These are phyloP conservation scores for Hypoxylon sp. DNA, from an alignment of 2,329 filamentous ascomycete genomes.

Conservation along the genomic window DNA sequence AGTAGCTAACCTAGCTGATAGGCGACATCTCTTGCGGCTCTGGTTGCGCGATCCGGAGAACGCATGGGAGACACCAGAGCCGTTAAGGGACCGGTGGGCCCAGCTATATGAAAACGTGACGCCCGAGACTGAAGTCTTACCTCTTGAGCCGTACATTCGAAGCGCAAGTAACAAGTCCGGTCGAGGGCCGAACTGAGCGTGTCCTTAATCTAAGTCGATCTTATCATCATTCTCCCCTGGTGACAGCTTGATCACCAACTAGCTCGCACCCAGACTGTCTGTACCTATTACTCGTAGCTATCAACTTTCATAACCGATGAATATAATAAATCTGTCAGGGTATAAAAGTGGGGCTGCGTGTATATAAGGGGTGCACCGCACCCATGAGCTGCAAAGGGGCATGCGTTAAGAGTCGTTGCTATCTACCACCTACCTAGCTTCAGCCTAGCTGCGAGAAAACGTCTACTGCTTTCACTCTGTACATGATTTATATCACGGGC, in stretches of 20 bases:
- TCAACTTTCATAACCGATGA: not conserved
- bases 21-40: slow-evolving; percentile 63
- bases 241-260: too few species aligned
- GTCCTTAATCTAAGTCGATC: not conserved
- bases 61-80: slow-evolving; percentile 62
- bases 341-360: too few species aligned
- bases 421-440: too few species aligned
- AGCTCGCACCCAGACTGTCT: too few species aligned
- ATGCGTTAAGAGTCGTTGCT: too few species aligned
- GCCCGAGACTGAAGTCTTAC: slow-evolving; percentile 66
- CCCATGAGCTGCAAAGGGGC: too few species aligned
- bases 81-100: slow-evolving; percentile 62
- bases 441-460: too few species aligned
- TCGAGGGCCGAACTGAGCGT: slow-evolving; percentile 5
- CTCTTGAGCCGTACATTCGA: slow-evolving; percentile 64
- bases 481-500: too few species aligned
- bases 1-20: slow-evolving; percentile 47
- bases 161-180: slow-evolving; percentile 52
- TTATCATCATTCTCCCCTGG: too few species aligned
- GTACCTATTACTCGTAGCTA: not conserved
- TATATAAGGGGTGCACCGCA: too few species aligned
- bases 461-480: too few species aligned
- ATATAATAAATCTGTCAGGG: too few species aligned
- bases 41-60: slow-evolving; percentile 64
- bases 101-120: slow-evolving; percentile 65